Base-by-base conservation (phyloP, 2,329 filamentous ascomycete genomes). In the Annulohypoxylon truncatum region DNA sequence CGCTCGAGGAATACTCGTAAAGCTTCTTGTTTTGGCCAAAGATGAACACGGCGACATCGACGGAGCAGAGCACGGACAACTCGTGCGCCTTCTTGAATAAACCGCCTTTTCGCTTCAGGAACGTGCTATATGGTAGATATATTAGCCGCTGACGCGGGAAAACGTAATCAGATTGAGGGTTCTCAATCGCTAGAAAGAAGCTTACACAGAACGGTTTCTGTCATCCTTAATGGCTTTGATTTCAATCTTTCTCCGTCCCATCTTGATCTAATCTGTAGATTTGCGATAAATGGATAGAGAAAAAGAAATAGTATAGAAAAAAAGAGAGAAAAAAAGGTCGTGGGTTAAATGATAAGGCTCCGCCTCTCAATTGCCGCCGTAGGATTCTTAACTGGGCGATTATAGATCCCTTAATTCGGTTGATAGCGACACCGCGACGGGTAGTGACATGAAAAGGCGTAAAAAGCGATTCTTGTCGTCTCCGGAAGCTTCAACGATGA, bases 151-250 rank as follows among this genome's bases (percentile, higher is more conserved):
- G 42, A 54, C 51, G 29, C 60, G 15, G 67, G 47, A 62, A 53
- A 15, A 24, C 50, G 20, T 26, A 6, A 22, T 47, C 33, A 48
- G 26, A 58, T 46, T 33, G 42, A 44, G 44, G 31, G 52, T 29
- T 8, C 18, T 42, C 38, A 48, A 56, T 53, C 54, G 48, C 31
- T 28, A 18, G 24, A 44, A 42, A 51, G 29, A 51, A 53, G 85
- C 93, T 81, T 93, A 97, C 94, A 97, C 94, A 76, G 94, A 97
- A 79, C 94, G 93, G 79, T 97, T 97, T 76, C 94, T 90, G 82
- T 97, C 94, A 89, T 97, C 94, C 82, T 97, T 97, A 86, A 98
- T 98, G 74, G 95, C 93, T 83, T 97, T 97, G 86, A 99, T 98
- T 85, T 98, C 96, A 79, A 99, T 99, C 89, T 99, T 99, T 87